Conservation (phyloP, 2,329 filamentous ascomycete genomes). For the Talaromyces sp. region DNA sequence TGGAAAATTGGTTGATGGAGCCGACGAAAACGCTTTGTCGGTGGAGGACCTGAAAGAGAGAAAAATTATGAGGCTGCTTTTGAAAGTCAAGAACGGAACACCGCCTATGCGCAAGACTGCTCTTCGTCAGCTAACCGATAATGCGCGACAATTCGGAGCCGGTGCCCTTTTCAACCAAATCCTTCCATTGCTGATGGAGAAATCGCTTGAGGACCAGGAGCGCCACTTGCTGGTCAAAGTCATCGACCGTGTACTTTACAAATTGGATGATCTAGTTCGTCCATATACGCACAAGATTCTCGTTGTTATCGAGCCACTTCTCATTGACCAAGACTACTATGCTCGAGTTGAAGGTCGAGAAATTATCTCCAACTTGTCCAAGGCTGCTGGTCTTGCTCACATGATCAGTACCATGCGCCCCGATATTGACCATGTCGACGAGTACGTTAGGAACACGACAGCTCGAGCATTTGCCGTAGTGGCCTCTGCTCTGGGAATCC, state of each 20-base stretch:
- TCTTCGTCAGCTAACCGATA: conserved; percentile 93
- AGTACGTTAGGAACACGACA: conserved; percentile 97
- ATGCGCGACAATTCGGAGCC: conserved; percentile 91
- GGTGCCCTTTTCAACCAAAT: conserved; percentile 96
- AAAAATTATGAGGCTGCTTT: conserved; percentile 93
- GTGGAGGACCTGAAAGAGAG: conserved; percentile 96
- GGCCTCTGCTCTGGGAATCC: conserved; percentile 91
- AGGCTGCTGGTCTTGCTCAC: conserved; percentile 91
- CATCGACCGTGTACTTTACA: conserved; percentile 97
- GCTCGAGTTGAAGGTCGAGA: conserved; percentile 96
- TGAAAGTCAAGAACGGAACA: conserved; percentile 99
- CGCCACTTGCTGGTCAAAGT: conserved; percentile 98
- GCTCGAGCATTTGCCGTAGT: conserved; percentile 96
- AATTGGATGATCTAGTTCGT: conserved; percentile 91
- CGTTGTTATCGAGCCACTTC: conserved; percentile 96
- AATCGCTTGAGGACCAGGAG: conserved; percentile 94
- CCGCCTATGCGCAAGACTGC: conserved; percentile 98
- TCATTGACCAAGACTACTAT: conserved; percentile 99
- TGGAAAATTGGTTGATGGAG: conserved; percentile 90
- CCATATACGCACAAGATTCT: conserved; percentile 98
- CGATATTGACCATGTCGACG: conserved; percentile 96
- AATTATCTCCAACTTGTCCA: conserved; percentile 96
- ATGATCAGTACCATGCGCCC: conserved; percentile 99
- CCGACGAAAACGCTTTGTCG: conserved; percentile 83
- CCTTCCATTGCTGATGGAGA: conserved; percentile 94